A percentile compares a stretch with the other conserved stretches of the same genome.
phyloP scores from a whole-genome alignment of 139 green algal species.

The Haematococcus sp. region DNA sequence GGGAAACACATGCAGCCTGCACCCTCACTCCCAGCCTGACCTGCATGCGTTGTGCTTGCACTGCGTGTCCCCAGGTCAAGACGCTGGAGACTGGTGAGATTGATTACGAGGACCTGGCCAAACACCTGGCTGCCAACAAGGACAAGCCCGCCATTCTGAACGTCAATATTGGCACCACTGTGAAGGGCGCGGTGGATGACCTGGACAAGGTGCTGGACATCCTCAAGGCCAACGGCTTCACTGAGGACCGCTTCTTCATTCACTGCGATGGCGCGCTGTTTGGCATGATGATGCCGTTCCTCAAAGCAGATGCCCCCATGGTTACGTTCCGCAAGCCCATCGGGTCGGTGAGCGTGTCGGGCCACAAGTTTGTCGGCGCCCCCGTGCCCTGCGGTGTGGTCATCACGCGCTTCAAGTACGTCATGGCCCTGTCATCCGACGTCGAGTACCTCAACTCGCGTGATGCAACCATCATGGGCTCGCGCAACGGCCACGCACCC shows the following conservation, averaged over 20 bases:
- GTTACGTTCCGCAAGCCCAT: slow-evolving; percentile 98
- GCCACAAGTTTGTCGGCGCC: slow-evolving; percentile 96
- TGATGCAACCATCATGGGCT: slow-evolving; percentile 98
- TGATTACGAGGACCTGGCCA: slow-evolving; percentile 82
- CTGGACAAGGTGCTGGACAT: slow-evolving; percentile 55
- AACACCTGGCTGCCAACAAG: slow-evolving; percentile 60
- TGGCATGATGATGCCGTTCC: slow-evolving; percentile 87
- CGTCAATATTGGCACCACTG: slow-evolving; percentile 96
- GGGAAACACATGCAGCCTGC: neutral
- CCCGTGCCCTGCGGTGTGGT: slow-evolving; percentile 90
- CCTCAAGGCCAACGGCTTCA: slow-evolving; percentile 66
- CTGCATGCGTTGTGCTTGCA: neutral
- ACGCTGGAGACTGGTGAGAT: slow-evolving; percentile 87
- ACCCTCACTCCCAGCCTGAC: neutral
- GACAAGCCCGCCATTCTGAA: slow-evolving; percentile 91
- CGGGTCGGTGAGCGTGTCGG: slow-evolving; percentile 84
- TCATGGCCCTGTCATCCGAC: slow-evolving; percentile 22
- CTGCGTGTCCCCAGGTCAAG: slow-evolving; percentile 27
- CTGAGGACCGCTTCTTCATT: slow-evolving; percentile 94
- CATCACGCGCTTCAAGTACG: slow-evolving; percentile 67
- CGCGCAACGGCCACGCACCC: slow-evolving; percentile 91
- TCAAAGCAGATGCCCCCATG: slow-evolving; percentile 78
- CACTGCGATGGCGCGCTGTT: slow-evolving; percentile 95
- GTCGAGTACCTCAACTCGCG: slow-evolving; percentile 79
- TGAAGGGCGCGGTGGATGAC: slow-evolving; percentile 82